Conservation (phyloP, 2,329 filamentous ascomycete genomes). For the Fonsecaea erecta region DNA sequence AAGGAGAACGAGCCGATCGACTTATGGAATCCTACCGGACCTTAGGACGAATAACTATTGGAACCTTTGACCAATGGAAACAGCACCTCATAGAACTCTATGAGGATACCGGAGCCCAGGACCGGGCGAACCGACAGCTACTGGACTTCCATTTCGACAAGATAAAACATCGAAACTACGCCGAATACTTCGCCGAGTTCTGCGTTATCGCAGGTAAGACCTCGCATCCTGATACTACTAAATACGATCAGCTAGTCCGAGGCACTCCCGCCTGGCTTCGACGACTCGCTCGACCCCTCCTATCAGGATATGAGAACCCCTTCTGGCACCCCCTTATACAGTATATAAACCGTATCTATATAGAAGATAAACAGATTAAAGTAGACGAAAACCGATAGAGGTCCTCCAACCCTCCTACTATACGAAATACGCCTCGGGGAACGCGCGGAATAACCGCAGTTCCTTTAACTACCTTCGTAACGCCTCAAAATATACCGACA, state of each 20-base stretch:
- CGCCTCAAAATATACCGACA: background rate
- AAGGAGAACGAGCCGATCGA: background rate
- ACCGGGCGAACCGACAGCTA: background rate
- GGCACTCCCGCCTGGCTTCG: background rate
- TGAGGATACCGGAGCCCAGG: background rate
- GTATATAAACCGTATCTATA: conserved; percentile 5
- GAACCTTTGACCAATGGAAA: conserved; percentile 4
- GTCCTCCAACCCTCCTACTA: background rate
- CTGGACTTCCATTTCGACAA: conserved; percentile 1
- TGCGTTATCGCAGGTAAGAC: background rate
- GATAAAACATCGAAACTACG: background rate
- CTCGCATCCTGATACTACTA: background rate
- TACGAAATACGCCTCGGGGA: background rate
- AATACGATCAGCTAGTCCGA: background rate
- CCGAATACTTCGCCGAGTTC: background rate
- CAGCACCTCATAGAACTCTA: background rate
- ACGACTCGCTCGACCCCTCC: background rate
- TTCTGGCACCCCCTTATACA: background rate
- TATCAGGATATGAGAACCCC: background rate
- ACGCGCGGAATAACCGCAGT: background rate
- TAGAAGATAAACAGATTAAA: conserved; percentile 3
- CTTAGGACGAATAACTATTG: background rate
- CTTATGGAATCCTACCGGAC: conserved; percentile 2
- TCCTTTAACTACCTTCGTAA: background rate
- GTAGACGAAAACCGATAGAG: background rate